Evolutionary conservation across 2,329 filamentous ascomycete species (phyloP).

Genomic region (Diaporthe sp.): DNA sequence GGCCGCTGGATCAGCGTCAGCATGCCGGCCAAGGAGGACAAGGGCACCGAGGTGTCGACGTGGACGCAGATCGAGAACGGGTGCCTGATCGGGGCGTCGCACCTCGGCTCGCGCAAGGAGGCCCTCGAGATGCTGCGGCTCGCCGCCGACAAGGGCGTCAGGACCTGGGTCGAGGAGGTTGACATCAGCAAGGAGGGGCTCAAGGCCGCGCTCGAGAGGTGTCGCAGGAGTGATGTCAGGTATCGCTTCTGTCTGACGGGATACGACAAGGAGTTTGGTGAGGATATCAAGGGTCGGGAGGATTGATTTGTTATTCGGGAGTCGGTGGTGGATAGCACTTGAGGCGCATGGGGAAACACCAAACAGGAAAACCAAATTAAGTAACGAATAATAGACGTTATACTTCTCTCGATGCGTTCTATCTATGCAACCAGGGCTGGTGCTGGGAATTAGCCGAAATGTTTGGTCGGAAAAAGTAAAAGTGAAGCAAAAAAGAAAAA

Average conservation of each 20-base stretch:
- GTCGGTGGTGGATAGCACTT: background rate
- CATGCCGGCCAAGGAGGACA: conserved; percentile 76
- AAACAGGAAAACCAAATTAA: background rate
- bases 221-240: conserved; percentile 78
- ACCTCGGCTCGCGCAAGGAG: conserved; percentile 79
- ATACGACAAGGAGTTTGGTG: conserved; percentile 77
- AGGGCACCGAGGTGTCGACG: conserved; percentile 78
- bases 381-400: background rate
- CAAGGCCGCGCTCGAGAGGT: conserved; percentile 76
- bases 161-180: conserved; percentile 80
- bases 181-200: conserved; percentile 81
- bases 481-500: no score
- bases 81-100: conserved; percentile 78
- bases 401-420: background rate
- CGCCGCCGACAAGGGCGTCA: conserved; percentile 77
- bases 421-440: background rate
- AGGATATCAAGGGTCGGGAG: conserved; percentile 40
- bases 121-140: conserved; percentile 80
- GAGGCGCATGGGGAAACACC: background rate
- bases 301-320: background rate
- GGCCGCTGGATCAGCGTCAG: conserved; percentile 85
- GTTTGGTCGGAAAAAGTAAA: no score
- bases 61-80: conserved; percentile 84
- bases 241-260: conserved; percentile 83
- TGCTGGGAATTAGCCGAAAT: no score